Conservation (phyloP, 2,329 filamentous ascomycete genomes). For the Stachybotrys chlorohalonatus region DNA sequence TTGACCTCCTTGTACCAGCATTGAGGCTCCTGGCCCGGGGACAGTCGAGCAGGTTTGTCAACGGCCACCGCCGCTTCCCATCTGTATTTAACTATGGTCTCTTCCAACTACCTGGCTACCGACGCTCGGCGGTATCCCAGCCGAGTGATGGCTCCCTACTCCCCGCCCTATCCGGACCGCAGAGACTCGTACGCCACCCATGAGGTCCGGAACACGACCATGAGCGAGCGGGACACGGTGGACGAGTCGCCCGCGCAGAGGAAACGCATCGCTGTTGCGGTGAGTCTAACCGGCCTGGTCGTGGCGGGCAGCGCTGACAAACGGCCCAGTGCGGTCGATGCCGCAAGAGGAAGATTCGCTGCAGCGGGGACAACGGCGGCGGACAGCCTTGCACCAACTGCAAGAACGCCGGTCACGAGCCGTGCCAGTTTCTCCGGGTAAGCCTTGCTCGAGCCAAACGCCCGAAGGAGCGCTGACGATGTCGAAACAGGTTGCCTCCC, state of each 20-base stretch:
- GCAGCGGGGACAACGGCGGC: constrained; percentile 74
- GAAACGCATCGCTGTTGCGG: constrained; percentile 51
- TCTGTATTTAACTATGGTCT: constrained; percentile 9
- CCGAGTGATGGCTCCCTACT: constrained; percentile 7
- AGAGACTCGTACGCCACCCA: constrained; percentile 9
- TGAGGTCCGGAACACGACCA: constrained; percentile 12
- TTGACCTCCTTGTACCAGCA: not conserved
- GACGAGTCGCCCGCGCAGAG: constrained; percentile 36
- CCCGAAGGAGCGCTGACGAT: not conserved
- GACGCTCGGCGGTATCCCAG: constrained; percentile 9
- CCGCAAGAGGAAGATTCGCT: constrained; percentile 89
- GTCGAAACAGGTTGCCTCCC: constrained; percentile 18
- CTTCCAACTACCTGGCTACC: constrained; percentile 9
- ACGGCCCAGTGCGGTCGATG: constrained; percentile 69
- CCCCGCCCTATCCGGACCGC: constrained; percentile 12
- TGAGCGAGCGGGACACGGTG: constrained; percentile 13
- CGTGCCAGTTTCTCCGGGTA: constrained; percentile 78
- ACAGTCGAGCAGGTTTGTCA: not conserved
- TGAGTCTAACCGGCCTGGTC: constrained; percentile 24
- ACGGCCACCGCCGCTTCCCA: not conserved
- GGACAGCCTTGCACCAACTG: constrained; percentile 79
- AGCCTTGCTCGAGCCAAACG: constrained; percentile 7
- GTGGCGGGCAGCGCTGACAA: constrained; percentile 6
- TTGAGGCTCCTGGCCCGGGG: too few species aligned
- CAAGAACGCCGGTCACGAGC: constrained; percentile 58